Percentiles rank a stretch among this genome's conserved stretches.
phyloP scores from a whole-genome alignment of 2,329 filamentous ascomycete species.

The Bisporella sp. region DNA sequence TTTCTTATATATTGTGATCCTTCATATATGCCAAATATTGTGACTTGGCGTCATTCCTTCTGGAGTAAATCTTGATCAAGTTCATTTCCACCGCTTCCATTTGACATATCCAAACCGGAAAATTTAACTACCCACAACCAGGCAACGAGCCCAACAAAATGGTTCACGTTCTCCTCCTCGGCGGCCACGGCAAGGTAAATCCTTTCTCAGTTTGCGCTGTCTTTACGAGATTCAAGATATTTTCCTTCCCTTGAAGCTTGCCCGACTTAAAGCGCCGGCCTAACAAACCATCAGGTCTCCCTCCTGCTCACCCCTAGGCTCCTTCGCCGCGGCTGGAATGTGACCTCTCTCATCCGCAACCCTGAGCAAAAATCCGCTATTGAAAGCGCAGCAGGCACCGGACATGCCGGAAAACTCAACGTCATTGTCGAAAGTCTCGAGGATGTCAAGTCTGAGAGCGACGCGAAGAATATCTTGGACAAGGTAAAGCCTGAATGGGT shows the following conservation, averaged over 20 bases:
- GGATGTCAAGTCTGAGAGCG: conserved; percentile 55
- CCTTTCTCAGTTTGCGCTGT: neutral
- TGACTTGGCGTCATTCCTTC: too few species aligned
- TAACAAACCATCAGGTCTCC: conserved; percentile 54
- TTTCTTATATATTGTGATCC: too few species aligned
- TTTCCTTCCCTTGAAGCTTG: neutral
- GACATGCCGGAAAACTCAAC: conserved; percentile 50
- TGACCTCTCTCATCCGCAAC: conserved; percentile 72
- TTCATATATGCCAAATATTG: too few species aligned
- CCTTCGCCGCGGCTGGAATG: conserved; percentile 65
- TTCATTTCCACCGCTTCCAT: neutral
- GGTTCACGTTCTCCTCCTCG: too few species aligned
- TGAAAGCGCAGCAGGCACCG: conserved; percentile 39
- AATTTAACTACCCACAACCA: neutral
- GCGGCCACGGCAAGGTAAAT: neutral
- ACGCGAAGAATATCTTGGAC: conserved; percentile 56
- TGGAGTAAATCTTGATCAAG: too few species aligned
- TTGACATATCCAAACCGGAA: neutral
- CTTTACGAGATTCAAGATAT: neutral
- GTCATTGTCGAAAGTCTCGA: conserved; percentile 67
- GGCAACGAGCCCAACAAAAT: neutral
- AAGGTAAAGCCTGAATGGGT: conserved; percentile 58
- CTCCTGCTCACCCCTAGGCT: conserved; percentile 70
- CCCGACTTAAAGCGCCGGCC: conserved; percentile 1
- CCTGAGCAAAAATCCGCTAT: conserved; percentile 61